A percentile compares a stretch with the other conserved stretches of the same genome.
These are phyloP conservation scores for Globisporangium orthogonon DNA, from an alignment of 352 stramenopile genomes.

Conservation along the genomic window DNA sequence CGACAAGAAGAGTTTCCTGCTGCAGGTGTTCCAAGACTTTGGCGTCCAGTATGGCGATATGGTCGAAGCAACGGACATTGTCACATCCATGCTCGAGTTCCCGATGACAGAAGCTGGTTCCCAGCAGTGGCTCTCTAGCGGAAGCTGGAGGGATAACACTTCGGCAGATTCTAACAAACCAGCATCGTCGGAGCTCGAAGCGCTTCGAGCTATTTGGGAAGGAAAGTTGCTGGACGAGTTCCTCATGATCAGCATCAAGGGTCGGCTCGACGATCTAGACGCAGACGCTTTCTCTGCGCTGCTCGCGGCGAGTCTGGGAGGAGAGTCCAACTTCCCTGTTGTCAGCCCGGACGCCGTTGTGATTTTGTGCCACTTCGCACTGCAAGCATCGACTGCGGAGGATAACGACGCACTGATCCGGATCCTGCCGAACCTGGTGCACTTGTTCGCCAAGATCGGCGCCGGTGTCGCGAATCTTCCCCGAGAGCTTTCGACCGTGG, in stretches of 20 bases:
- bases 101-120: conserved; percentile 28
- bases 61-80: conserved; percentile 42
- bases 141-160: conserved; percentile 34
- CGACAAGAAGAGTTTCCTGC: conserved; percentile 64
- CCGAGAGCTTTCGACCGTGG: conserved; percentile 41
- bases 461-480: conserved; percentile 18
- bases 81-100: conserved; percentile 55
- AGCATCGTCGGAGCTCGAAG: conserved; percentile 12
- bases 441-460: conserved; percentile 44
- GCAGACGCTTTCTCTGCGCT: conserved; percentile 38
- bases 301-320: conserved; percentile 49
- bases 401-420: conserved; percentile 39
- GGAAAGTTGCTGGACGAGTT: conserved; percentile 78
- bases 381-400: conserved; percentile 29
- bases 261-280: conserved; percentile 61
- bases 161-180: neutral
- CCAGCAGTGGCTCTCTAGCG: conserved; percentile 46
- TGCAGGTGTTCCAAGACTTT: conserved; percentile 65
- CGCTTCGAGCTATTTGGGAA: conserved; percentile 52
- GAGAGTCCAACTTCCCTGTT: conserved; percentile 29
- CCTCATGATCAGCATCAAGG: conserved; percentile 71
- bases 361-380: conserved; percentile 63
- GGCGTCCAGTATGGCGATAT: conserved; percentile 66
- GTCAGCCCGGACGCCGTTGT: conserved; percentile 65
- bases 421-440: conserved; percentile 50